phyloP scores from a whole-genome alignment of 352 stramenopile genomes.

The Phytopythium boreale region DNA sequence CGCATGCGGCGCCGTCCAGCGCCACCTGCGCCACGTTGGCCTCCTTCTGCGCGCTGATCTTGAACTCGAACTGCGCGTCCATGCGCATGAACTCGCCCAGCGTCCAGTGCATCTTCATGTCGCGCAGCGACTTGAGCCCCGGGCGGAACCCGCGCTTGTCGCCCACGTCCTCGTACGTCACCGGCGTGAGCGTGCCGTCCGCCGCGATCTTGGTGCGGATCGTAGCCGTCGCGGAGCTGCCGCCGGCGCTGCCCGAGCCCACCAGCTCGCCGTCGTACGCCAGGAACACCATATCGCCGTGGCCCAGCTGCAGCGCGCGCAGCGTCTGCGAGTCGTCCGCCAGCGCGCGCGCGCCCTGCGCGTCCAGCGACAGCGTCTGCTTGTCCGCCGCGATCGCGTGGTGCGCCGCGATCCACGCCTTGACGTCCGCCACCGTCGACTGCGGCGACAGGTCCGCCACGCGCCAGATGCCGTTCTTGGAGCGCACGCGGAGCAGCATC shows the following conservation, averaged over 20 bases:
- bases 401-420: slow-evolving; percentile 71
- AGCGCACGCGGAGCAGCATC: slow-evolving; percentile 85
- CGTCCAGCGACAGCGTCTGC: slow-evolving; percentile 62
- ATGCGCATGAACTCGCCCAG: slow-evolving; percentile 96
- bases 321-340: slow-evolving; percentile 55
- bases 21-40: slow-evolving; percentile 78
- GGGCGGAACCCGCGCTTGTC: slow-evolving; percentile 91
- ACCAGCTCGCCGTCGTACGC: slow-evolving; percentile 73
- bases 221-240: slow-evolving; percentile 13
- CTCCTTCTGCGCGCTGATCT: slow-evolving; percentile 93
- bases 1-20: slow-evolving; percentile 86
- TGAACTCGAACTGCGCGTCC: slow-evolving; percentile 97
- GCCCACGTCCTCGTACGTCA: slow-evolving; percentile 70
- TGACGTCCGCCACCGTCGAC: slow-evolving; percentile 70
- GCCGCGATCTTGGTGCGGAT: slow-evolving; percentile 76
- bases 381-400: slow-evolving; percentile 51
- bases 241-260: slow-evolving; percentile 37
- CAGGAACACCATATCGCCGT: slow-evolving; percentile 83
- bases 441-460: slow-evolving; percentile 55
- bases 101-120: slow-evolving; percentile 99
- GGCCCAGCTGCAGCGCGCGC: slow-evolving; percentile 46
- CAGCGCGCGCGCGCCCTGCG: slow-evolving; percentile 28
- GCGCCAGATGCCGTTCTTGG: slow-evolving; percentile 88
- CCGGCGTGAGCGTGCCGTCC: slow-evolving; percentile 76
- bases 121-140: slow-evolving; percentile 92